Evolutionary conservation across 1,284 basidiomycete species (phyloP).

Genomic region (Sparassis latifolia): DNA sequence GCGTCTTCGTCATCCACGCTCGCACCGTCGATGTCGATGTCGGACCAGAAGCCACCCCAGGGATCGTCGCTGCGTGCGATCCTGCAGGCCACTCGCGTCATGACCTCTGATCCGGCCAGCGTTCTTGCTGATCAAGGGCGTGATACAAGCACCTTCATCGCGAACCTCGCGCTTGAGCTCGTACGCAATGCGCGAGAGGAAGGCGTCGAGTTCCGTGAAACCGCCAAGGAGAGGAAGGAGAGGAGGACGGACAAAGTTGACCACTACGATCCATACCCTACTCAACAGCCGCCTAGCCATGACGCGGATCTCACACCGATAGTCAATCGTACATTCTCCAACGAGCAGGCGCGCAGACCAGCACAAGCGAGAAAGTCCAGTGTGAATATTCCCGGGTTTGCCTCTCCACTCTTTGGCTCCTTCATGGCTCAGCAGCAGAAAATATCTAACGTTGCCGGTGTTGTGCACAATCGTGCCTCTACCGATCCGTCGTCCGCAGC

Average conservation of each 20-base stretch:
- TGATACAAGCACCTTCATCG: slow-evolving; percentile 57
- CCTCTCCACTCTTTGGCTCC: slow-evolving; percentile 53
- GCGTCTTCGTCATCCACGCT: slow-evolving; percentile 11
- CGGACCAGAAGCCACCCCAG: slow-evolving; percentile 36
- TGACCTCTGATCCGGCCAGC: slow-evolving; percentile 75
- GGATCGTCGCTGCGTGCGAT: slow-evolving; percentile 69
- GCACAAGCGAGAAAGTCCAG: slow-evolving; percentile 32
- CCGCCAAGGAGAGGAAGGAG: slow-evolving; percentile 41
- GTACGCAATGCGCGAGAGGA: slow-evolving; percentile 70
- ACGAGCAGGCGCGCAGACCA: slow-evolving; percentile 28
- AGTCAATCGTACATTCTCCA: slow-evolving; percentile 9
- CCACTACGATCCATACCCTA: slow-evolving; percentile 4
- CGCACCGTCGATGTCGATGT: slow-evolving; percentile 14
- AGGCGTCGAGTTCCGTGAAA: slow-evolving; percentile 50
- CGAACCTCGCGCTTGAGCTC: slow-evolving; percentile 63
- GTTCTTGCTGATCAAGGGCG: slow-evolving; percentile 64
- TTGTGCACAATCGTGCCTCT: slow-evolving; percentile 16
- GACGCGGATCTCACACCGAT: slow-evolving; percentile 9
- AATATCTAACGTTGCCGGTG: slow-evolving; percentile 23
- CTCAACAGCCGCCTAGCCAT: background rate
- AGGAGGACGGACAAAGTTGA: slow-evolving; percentile 10
- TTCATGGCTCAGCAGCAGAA: slow-evolving; percentile 49
- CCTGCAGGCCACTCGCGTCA: slow-evolving; percentile 80
- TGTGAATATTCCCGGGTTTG: slow-evolving; percentile 24
- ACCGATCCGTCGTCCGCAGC: slow-evolving; percentile 17